Conservation (phyloP, 2,329 filamentous ascomycete genomes). For the Stagonosporopsis vannaccii region DNA sequence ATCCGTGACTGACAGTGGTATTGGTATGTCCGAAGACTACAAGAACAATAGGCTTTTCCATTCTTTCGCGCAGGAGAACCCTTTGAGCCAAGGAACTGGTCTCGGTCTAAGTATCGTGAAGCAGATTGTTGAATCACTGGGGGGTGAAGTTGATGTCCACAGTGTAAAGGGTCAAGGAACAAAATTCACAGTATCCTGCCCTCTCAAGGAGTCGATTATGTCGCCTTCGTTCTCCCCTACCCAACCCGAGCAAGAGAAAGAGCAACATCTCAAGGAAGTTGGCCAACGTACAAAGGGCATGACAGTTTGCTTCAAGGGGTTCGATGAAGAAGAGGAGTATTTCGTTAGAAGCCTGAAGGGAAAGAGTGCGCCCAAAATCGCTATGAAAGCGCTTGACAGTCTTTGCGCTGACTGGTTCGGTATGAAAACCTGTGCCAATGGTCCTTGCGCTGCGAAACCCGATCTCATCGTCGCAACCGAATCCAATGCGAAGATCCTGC, state of each 20-base stretch:
- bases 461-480: slow-evolving; percentile 46
- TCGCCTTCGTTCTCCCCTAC: slow-evolving; percentile 37
- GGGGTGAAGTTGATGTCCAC: slow-evolving; percentile 47
- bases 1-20: slow-evolving; percentile 49
- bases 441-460: slow-evolving; percentile 21
- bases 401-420: slow-evolving; percentile 48
- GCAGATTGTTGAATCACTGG: slow-evolving; percentile 48
- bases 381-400: slow-evolving; percentile 41
- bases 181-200: slow-evolving; percentile 47
- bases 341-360: slow-evolving; percentile 42
- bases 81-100: slow-evolving; percentile 49
- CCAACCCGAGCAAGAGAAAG: slow-evolving; percentile 32
- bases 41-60: slow-evolving; percentile 47
- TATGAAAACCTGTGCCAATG: slow-evolving; percentile 35
- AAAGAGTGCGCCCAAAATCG: slow-evolving; percentile 41
- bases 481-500: slow-evolving; percentile 37
- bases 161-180: slow-evolving; percentile 48
- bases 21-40: slow-evolving; percentile 51
- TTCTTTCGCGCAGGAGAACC: slow-evolving; percentile 51
- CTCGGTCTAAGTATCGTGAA: slow-evolving; percentile 51
- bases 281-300: slow-evolving; percentile 40
- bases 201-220: slow-evolving; percentile 40
- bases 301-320: slow-evolving; percentile 43
- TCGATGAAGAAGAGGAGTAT: slow-evolving; percentile 43
- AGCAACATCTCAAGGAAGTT: slow-evolving; percentile 31